These are phyloP conservation scores for Ustilago trichophora DNA, from an alignment of 1,284 basidiomycete species.

Conservation along the genomic window DNA sequence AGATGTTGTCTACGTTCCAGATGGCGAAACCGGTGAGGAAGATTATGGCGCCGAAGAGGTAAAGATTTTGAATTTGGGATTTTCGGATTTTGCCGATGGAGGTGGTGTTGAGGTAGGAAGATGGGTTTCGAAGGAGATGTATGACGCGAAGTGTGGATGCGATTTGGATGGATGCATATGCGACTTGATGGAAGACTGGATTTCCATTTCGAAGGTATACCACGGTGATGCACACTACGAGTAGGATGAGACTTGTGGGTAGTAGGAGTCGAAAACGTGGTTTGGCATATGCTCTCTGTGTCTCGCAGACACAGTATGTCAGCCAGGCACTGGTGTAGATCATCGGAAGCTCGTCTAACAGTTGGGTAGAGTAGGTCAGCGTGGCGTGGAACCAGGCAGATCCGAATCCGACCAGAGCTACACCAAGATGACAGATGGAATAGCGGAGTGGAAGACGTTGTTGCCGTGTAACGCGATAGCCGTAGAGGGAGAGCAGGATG, in stretches of 20 bases:
- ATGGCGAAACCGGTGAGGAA: constrained; percentile 69
- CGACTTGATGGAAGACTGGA: constrained; percentile 71
- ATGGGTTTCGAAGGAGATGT: constrained; percentile 51
- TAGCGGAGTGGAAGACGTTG: constrained; percentile 51
- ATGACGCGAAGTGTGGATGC: constrained; percentile 56
- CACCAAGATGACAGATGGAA: constrained; percentile 50
- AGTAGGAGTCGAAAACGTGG: constrained; percentile 33
- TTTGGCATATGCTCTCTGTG: constrained; percentile 27
- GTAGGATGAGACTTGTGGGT: constrained; percentile 22
- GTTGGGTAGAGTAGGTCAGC: constrained; percentile 59
- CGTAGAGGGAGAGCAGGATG: constrained; percentile 68
- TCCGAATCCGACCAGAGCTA: constrained; percentile 56
- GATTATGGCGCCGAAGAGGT: constrained; percentile 42
- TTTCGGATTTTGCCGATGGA: constrained; percentile 10
- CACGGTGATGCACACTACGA: constrained; percentile 50
- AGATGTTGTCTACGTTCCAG: constrained; percentile 72
- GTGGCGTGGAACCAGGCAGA: constrained; percentile 63
- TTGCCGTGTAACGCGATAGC: constrained; percentile 31
- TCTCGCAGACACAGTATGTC: constrained; percentile 59
- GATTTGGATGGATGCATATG: constrained; percentile 69
- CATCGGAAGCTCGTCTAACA: constrained; percentile 67
- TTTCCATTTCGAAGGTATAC: constrained; percentile 69
- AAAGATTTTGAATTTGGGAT: constrained; percentile 14
- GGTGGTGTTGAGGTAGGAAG: constrained; percentile 34
- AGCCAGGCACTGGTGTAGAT: constrained; percentile 59